Percentiles rank a stretch among this genome's conserved stretches.
Evolutionary conservation across 2,329 filamentous ascomycete genomes (phyloP).

Genomic region (Fusarium brachygibbosum): DNA sequence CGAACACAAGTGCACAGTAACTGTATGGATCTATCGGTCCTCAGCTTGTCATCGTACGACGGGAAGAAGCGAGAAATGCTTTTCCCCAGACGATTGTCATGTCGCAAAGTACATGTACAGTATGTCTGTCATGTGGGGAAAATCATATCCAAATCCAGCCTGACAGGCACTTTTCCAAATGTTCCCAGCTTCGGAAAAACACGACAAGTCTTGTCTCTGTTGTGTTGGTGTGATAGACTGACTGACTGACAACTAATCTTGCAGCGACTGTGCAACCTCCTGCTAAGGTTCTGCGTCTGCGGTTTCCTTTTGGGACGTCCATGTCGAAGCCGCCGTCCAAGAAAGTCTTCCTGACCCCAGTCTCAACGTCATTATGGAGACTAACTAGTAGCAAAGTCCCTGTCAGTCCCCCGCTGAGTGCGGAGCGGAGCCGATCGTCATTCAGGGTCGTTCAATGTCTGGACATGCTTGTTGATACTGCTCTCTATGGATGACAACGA

Average conservation of each 20-base stretch:
- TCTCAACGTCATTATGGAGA: slow-evolving; percentile 47
- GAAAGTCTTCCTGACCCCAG: slow-evolving; percentile 17
- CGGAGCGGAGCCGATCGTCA: slow-evolving; percentile 45
- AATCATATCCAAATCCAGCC: slow-evolving; percentile 29
- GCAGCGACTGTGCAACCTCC: neutral
- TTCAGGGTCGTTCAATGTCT: slow-evolving; percentile 36
- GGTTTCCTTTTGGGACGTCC: slow-evolving; percentile 1
- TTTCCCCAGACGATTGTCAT: slow-evolving; percentile 37
- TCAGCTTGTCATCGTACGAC: slow-evolving; percentile 46
- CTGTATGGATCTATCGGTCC: neutral
- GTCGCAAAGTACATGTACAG: slow-evolving; percentile 16
- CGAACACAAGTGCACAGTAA: no score
- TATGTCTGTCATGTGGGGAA: slow-evolving; percentile 46
- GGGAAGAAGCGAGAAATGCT: slow-evolving; percentile 33
- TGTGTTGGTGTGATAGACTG: slow-evolving; percentile 12
- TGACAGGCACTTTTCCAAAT: slow-evolving; percentile 28
- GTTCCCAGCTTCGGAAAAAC: slow-evolving; percentile 29
- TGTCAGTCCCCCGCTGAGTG: slow-evolving; percentile 28
- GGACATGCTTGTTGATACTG: slow-evolving; percentile 21
- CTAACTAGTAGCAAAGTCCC: no score
- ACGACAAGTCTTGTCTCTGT: slow-evolving; percentile 10
- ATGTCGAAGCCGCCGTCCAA: slow-evolving; percentile 14
- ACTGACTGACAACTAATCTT: slow-evolving; percentile 23
- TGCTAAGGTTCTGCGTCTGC: neutral
- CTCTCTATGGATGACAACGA: neutral